Conservation (phyloP, 805 yeast genomes). For the Candida maesae region DNA sequence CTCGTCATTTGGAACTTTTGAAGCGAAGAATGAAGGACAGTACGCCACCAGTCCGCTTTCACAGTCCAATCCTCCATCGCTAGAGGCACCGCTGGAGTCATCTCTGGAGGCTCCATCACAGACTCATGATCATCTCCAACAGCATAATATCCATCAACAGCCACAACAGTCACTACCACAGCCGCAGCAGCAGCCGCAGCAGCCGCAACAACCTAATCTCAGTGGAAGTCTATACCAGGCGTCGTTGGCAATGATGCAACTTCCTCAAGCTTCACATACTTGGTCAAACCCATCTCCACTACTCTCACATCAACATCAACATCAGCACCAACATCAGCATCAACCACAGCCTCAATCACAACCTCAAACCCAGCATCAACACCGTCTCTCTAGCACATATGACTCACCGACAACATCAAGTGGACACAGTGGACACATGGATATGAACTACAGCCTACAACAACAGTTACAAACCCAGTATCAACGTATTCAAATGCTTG, state of each 20-base stretch:
- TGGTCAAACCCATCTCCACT: neutral
- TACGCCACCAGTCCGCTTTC: conserved; percentile 3
- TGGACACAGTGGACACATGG: conserved; percentile 1
- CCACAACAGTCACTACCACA: conserved; percentile 3
- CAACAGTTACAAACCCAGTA: conserved; percentile 17
- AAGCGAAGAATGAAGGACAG: conserved; percentile 5
- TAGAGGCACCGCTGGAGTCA: too few species aligned
- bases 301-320: conserved; percentile 2
- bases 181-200: neutral
- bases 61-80: conserved; percentile 1
- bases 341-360: conserved; percentile 1
- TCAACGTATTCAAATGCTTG: conserved; percentile 16
- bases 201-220: too few species aligned
- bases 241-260: too few species aligned
- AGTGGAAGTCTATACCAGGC: too few species aligned
- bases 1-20: conserved; percentile 12
- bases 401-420: neutral
- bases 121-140: neutral
- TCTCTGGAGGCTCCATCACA: too few species aligned
- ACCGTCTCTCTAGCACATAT: neutral
- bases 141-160: neutral
- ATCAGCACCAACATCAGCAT: conserved; percentile 10
- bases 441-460: conserved; percentile 5
- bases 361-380: neutral
- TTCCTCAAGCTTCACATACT: too few species aligned